These are phyloP conservation scores for Lasiosphaeris hirsuta DNA, from an alignment of 495 filamentous ascomycete genomes.

Conservation along the genomic window DNA sequence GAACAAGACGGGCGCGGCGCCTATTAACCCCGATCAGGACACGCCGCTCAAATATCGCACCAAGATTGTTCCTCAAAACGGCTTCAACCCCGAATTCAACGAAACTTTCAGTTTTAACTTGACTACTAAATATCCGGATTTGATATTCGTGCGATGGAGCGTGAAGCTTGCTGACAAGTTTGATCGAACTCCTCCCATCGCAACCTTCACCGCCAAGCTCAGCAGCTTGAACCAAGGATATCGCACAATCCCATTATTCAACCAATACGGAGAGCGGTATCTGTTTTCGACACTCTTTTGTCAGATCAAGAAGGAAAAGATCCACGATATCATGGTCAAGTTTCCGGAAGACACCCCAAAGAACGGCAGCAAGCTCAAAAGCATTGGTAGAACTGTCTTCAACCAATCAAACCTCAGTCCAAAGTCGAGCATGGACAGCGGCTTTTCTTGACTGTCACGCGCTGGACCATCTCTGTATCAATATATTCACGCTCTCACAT, in stretches of 20 bases:
- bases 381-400: constrained; percentile 47
- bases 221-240: constrained; percentile 89
- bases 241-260: constrained; percentile 90
- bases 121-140: constrained; percentile 84
- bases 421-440: constrained; percentile 45
- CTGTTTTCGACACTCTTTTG: constrained; percentile 94
- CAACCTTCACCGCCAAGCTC: constrained; percentile 89
- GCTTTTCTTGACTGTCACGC: constrained; percentile 14
- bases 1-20: constrained; percentile 42
- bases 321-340: constrained; percentile 51
- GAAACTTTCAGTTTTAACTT: constrained; percentile 67
- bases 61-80: constrained; percentile 74
- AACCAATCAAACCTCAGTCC: constrained; percentile 40
- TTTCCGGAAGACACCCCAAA: constrained; percentile 37
- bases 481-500: constrained; percentile 12
- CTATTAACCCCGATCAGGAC: constrained; percentile 54
- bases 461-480: constrained; percentile 13
- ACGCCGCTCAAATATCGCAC: constrained; percentile 66
- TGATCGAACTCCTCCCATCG: constrained; percentile 63
- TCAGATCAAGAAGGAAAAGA: constrained; percentile 64
- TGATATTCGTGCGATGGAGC: constrained; percentile 93
- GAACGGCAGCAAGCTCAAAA: constrained; percentile 45
- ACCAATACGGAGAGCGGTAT: constrained; percentile 84
- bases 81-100: constrained; percentile 85
- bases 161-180: constrained; percentile 76